These are phyloP conservation scores for Dicorynia guianensis DNA, from an alignment of 306 rosid genomes.

Conservation along the genomic window DNA sequence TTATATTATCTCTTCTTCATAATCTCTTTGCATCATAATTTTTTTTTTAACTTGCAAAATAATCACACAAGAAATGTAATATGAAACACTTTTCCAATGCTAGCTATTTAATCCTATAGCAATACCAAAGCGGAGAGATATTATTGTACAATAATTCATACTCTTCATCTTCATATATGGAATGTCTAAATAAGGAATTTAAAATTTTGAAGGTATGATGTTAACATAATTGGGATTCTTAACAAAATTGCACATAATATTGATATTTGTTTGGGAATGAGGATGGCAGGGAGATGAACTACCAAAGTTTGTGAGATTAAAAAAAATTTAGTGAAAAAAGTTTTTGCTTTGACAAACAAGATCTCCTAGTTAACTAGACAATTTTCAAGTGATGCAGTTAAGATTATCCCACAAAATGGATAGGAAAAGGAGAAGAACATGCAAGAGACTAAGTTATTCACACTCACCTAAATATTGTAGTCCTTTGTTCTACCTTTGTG, in stretches of 20 bases:
- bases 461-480: slow-evolving; percentile 57
- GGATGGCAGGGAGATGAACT: background rate
- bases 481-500: slow-evolving; percentile 79
- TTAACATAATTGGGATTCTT: background rate
- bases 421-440: background rate
- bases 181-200: too few relatives aligned
- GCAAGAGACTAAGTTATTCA: background rate
- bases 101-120: too few relatives aligned
- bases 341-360: background rate
- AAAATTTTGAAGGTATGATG: too few relatives aligned
- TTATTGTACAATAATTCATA: too few relatives aligned
- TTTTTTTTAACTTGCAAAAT: too few relatives aligned
- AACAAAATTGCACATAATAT: background rate
- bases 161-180: too few relatives aligned
- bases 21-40: too few relatives aligned
- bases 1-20: too few relatives aligned
- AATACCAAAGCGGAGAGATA: too few relatives aligned
- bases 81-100: too few relatives aligned
- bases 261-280: background rate
- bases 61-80: too few relatives aligned
- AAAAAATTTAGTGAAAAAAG: background rate
- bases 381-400: background rate
- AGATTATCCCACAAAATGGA: background rate
- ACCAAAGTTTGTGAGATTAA: background rate
- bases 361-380: background rate